phyloP scores from a whole-genome alignment of 208 protist species.

The Trypanosoma lewisi region DNA sequence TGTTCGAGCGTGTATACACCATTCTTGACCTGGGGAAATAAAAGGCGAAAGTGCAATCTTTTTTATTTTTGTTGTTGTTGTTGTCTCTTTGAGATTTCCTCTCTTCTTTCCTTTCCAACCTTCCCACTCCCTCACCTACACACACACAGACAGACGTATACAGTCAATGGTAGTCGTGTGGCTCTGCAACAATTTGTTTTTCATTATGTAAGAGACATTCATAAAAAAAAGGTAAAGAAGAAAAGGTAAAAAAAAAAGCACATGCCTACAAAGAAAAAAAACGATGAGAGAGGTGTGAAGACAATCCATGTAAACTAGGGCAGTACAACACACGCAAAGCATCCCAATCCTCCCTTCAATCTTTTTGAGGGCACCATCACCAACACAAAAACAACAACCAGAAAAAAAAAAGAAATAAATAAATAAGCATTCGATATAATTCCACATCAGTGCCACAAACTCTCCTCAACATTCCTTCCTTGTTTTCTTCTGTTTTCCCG shows the following conservation, averaged over 20 bases:
- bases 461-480: slow-evolving; percentile 20
- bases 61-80: too few relatives aligned
- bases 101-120: neutral
- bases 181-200: neutral
- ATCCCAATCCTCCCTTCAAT: too few relatives aligned
- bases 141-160: neutral
- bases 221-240: neutral
- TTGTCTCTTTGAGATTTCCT: slow-evolving; percentile 5
- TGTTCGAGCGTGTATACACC: slow-evolving; percentile 24
- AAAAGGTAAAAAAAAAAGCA: too few relatives aligned
- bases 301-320: neutral
- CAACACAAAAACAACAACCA: too few relatives aligned
- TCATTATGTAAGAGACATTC: slow-evolving; percentile 2
- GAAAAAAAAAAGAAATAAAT: too few relatives aligned
- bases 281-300: too few relatives aligned
- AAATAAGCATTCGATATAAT: too few relatives aligned
- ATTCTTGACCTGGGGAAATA: too few relatives aligned
- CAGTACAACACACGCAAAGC: neutral
- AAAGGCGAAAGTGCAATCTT: too few relatives aligned
- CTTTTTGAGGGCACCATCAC: too few relatives aligned
- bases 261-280: too few relatives aligned
- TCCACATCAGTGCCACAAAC: neutral
- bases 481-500: slow-evolving; percentile 10
- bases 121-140: neutral
- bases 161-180: neutral